phyloP scores from a whole-genome alignment of 441 rosid genomes.

The Biscutella laevigata region DNA sequence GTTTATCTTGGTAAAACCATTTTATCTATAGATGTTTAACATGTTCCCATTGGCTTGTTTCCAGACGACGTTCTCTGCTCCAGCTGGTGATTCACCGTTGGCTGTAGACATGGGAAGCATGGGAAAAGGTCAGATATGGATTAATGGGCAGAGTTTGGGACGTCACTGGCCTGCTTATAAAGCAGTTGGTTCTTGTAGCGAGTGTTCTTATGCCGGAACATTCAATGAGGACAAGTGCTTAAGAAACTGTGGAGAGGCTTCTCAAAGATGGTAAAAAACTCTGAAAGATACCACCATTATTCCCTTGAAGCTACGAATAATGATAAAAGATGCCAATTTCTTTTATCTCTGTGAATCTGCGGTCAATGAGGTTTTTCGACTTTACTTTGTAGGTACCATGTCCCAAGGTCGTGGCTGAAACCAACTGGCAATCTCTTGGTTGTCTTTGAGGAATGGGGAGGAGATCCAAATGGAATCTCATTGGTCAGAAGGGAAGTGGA shows the following conservation, averaged over 20 bases:
- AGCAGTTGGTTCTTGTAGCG: conserved; percentile 66
- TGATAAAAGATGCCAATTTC: too few relatives aligned
- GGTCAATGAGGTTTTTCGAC: not conserved
- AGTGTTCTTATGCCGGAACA: conserved; percentile 65
- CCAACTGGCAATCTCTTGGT: conserved; percentile 82
- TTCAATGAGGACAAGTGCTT: conserved; percentile 68
- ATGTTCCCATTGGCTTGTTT: conserved; percentile 18
- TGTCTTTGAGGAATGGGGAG: conserved; percentile 96
- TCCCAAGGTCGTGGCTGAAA: conserved; percentile 85
- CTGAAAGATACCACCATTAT: not conserved
- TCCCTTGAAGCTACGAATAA: too few relatives aligned
- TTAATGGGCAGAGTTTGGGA: conserved; percentile 84
- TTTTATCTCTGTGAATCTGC: not conserved
- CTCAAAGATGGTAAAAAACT: conserved; percentile 74
- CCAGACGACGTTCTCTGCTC: conserved; percentile 85
- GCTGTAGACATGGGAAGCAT: conserved; percentile 90
- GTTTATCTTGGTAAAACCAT: not conserved
- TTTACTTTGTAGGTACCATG: conserved; percentile 58
- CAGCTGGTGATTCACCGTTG: conserved; percentile 71
- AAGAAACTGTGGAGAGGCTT: conserved; percentile 83
- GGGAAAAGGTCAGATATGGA: conserved; percentile 98
- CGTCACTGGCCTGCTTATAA: conserved; percentile 95
- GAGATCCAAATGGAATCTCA: conserved; percentile 77
- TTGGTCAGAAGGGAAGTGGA: conserved; percentile 77
- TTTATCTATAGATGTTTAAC: not conserved